phyloP scores from a whole-genome alignment of 2,329 filamentous ascomycete genomes.

The Colletotrichum cuscutae region DNA sequence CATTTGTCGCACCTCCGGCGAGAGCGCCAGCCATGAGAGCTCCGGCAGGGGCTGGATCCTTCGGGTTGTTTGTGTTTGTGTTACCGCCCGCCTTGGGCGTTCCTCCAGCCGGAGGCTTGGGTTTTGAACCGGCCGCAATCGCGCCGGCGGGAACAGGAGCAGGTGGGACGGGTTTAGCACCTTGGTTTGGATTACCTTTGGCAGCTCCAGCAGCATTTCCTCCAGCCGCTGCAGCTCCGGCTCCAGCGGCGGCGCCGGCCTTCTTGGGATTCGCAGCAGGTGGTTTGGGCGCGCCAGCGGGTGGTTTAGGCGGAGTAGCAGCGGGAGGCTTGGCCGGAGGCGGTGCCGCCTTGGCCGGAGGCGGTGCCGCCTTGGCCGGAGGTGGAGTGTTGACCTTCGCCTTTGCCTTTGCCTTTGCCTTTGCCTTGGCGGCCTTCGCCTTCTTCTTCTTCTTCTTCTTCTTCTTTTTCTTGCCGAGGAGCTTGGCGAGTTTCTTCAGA shows the following conservation, averaged over 20 bases:
- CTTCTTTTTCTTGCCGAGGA: constrained; percentile 1
- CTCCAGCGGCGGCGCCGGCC: not conserved
- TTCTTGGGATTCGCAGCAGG: constrained; percentile 17
- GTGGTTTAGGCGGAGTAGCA: not conserved
- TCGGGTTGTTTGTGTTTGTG: not conserved
- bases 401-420: not conserved
- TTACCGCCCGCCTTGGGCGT: not conserved
- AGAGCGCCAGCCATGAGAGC: constrained; percentile 24
- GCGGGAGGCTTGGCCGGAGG: not conserved
- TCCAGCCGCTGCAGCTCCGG: constrained; percentile 12
- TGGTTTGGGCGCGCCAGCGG: not conserved
- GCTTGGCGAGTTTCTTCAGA: not conserved
- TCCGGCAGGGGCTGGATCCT: constrained; percentile 9
- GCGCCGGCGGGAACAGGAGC: constrained; percentile 9
- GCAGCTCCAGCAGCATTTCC: not conserved
- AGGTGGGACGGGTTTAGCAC: constrained; percentile 11
- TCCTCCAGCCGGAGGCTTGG: not conserved
- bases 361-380: not conserved
- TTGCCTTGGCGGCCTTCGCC: not conserved
- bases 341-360: not conserved
- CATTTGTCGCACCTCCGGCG: not conserved
- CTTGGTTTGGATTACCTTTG: constrained; percentile 17
- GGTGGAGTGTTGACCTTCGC: not conserved
- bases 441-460: constrained; percentile 14
- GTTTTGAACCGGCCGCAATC: not conserved